Conservation (phyloP, 148 eudicot species). For the Silene uniflora region DNA sequence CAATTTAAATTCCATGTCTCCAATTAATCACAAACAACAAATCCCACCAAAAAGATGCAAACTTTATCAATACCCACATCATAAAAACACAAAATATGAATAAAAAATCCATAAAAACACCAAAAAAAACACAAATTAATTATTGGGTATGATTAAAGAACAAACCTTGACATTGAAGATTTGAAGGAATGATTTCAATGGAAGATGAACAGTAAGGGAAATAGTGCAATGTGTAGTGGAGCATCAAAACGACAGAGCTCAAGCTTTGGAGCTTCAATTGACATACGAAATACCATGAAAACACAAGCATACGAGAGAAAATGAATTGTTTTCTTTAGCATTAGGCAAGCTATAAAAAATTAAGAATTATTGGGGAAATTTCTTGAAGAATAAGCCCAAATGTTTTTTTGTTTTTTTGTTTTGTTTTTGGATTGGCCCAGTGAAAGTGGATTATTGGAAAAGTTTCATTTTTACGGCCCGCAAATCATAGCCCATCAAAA, state of each 20-base stretch:
- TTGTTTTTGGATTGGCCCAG: no score
- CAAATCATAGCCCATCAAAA: no score
- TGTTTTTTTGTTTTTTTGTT: no score
- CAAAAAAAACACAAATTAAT: not conserved
- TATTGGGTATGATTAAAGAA: not conserved
- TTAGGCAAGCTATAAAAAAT: no score
- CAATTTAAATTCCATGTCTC: not conserved
- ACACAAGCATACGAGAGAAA: not conserved
- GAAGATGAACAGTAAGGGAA: slow-evolving; percentile 1
- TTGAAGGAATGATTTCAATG: slow-evolving; percentile 11
- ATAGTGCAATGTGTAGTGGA: not conserved
- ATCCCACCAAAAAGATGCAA: not conserved
- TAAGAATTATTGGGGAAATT: no score
- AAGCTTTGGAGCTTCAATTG: not conserved
- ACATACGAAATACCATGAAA: not conserved
- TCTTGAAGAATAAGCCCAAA: no score
- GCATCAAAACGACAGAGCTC: not conserved
- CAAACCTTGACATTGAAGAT: slow-evolving; percentile 28
- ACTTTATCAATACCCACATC: not conserved
- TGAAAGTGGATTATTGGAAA: no score
- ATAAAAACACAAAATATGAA: not conserved
- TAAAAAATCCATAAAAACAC: not conserved
- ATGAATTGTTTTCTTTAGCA: not conserved
- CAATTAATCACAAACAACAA: not conserved
- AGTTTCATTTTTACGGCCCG: no score